Evolutionary conservation across 352 stramenopile species (phyloP), one percentile per base, ranked within the genome.

Genomic region (Chrysophaeum taylorii): DNA sequence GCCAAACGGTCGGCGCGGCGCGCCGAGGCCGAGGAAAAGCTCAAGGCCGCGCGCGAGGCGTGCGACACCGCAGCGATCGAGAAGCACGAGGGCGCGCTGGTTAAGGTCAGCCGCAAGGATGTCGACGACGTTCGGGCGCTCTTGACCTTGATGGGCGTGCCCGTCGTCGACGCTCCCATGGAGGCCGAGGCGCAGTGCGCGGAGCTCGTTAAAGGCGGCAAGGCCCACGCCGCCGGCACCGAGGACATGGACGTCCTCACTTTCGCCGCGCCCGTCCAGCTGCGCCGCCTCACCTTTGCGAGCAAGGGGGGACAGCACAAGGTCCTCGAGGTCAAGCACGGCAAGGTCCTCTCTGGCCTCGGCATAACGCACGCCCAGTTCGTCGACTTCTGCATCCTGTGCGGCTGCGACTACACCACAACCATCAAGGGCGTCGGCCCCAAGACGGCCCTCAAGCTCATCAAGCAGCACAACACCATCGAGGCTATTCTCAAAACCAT

Each of bases 171-270:
- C 31, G 95, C 96, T 4, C 94, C 96, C 5, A 98, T 92, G 73
- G 96, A 99, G 80, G 96, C 96, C 16, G 95, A 99, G 83, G 95
- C 96, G 2, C 95, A 98, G 70, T 98, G 94, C 67, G 92, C 94
- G 2, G 84, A 85, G 45, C 82, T 99, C 60, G 90, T 88, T 64
- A 94, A 91, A 70, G 82, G 78, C 27, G 92, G 91, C 57, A 90
- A 95, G 64, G 89, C 97, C 0, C 98, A 91, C 75, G 94, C 91
- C 2, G 87, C 89, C 0, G 94, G 87, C 27, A 99, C 94, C 0
- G 96, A 99, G 83, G 96, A 99, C 84, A 99, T 98, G 94, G 96
- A 99, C 76, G 92, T 92, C 21, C 82, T 99, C 70, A 99, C 94
- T 33, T 99, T 99, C 78, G 84, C 85, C 25, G 94, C 94, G n/a